Base-by-base conservation (phyloP, 2,329 filamentous ascomycete genomes). In the Phoma sp. region DNA sequence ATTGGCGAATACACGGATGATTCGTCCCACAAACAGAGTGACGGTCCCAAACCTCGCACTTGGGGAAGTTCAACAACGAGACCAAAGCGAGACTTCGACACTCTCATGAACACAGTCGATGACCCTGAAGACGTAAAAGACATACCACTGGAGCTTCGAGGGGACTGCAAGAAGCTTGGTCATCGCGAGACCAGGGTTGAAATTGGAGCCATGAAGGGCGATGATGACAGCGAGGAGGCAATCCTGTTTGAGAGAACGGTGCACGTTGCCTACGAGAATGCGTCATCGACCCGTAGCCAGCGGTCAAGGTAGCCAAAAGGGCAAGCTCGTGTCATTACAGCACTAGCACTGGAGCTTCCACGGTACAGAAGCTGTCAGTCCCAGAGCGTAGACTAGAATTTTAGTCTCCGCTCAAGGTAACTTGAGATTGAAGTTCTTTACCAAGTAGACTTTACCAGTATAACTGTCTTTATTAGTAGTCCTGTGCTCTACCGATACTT, bases 181-280 rank as follows among this genome's bases (percentile, higher is more conserved):
- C 32, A 31, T 4, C 43, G 39, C 22, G 43, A 57, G 36, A 31
- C 46, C n/a, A 59, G 37, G 12, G 37, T 50, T 7, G 56, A 58
- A 13, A 43, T 46, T 6, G 31, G 36, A 43, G 24, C 25, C 17
- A 10, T 54, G 17, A 48, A 43, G 9, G 36, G 35, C 4, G 57
- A 64, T 33, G 57, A 38, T 25, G 60, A 64, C 25, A 64, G 62
- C 40, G 57, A 64, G 27, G 60, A 64, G 43, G 60, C 62, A 3
- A 64, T 64, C 32, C 29, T 64, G 31, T 64, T 51, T n/a, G 60
- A 64, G 51, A 57, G 60, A 27, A 62, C 52, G 5, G 60, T 64
- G 5, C 55, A 64, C 19, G 60, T 64, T 10, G 55, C 47, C n/a
- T 64, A 62, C 35, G 57, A 62, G n/a, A 41, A 5, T 12, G 37